Conservation (phyloP, 2,329 filamentous ascomycete species). For the Didymella exigua region DNA sequence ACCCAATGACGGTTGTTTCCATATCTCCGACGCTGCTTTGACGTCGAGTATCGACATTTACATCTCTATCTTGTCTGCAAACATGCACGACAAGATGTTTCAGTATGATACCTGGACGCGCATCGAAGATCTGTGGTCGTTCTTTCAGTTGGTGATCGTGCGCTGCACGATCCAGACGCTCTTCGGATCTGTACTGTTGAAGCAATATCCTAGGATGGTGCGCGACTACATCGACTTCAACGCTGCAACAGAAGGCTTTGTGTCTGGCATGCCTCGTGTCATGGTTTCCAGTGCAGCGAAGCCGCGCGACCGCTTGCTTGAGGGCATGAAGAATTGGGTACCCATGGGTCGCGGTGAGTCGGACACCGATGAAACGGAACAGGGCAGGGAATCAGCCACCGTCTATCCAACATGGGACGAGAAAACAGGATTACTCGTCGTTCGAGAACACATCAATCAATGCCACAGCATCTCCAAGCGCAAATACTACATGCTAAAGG, state of each 20-base stretch:
- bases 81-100: constrained; percentile 41
- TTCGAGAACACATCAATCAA: constrained; percentile 27
- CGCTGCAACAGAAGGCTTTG: constrained; percentile 23
- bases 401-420: constrained; percentile 28
- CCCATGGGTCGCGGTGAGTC: constrained; percentile 21
- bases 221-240: constrained; percentile 38
- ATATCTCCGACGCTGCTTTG: constrained; percentile 24
- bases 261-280: constrained; percentile 26
- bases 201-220: constrained; percentile 31
- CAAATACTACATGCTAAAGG: constrained; percentile 15
- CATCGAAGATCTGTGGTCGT: constrained; percentile 41
- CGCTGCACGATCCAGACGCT: constrained; percentile 32
- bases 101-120: constrained; percentile 36
- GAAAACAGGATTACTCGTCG: constrained; percentile 26
- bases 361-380: constrained; percentile 10
- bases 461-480: constrained; percentile 10
- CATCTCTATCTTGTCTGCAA: constrained; percentile 26
- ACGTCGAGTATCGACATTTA: constrained; percentile 23
- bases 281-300: constrained; percentile 21
- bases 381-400: neutral
- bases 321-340: constrained; percentile 34
- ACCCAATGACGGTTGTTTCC: neutral
- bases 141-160: constrained; percentile 35
- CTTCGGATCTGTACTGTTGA: constrained; percentile 33
- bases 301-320: constrained; percentile 26